These are phyloP conservation scores for Fonsecaea pugnacius DNA, from an alignment of 2,329 filamentous ascomycete species.

Conservation along the genomic window DNA sequence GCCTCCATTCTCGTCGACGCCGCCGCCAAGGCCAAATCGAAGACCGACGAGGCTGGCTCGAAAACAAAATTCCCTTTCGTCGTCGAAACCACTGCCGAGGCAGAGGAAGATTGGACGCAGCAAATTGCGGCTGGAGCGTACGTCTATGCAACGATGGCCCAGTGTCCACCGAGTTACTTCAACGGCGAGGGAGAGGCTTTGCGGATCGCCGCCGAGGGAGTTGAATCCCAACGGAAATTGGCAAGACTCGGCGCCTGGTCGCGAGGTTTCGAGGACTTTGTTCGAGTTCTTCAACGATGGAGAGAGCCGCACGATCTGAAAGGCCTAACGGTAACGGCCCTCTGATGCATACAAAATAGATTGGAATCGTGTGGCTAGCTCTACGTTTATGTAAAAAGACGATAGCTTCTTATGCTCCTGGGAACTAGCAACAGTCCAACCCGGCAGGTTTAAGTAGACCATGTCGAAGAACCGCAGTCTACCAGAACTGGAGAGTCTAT, in stretches of 20 bases:
- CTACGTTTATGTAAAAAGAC: no score
- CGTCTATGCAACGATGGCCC: constrained; percentile 2
- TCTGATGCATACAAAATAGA: no score
- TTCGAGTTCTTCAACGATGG: no score
- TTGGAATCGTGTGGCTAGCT: no score
- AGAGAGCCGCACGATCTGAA: no score
- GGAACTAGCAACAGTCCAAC: no score
- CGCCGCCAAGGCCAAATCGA: background rate
- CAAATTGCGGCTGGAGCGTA: constrained; percentile 16
- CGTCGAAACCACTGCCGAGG: constrained; percentile 26
- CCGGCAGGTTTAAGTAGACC: no score
- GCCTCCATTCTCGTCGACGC: constrained; percentile 23
- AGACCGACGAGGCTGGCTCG: background rate
- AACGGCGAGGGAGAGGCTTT: constrained; percentile 22
- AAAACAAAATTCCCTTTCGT: constrained; percentile 4
- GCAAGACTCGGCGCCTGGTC: background rate
- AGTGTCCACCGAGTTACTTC: constrained; percentile 13
- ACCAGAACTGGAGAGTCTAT: no score
- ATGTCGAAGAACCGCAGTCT: no score
- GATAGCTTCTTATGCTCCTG: no score
- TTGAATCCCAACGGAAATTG: background rate
- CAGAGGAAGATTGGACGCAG: constrained; percentile 23
- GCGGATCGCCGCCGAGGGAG: background rate
- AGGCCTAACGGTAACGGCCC: no score
- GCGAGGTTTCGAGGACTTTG: background rate